These are phyloP conservation scores for Aciculosporium take DNA, from an alignment of 2,329 filamentous ascomycete genomes.

Conservation along the genomic window DNA sequence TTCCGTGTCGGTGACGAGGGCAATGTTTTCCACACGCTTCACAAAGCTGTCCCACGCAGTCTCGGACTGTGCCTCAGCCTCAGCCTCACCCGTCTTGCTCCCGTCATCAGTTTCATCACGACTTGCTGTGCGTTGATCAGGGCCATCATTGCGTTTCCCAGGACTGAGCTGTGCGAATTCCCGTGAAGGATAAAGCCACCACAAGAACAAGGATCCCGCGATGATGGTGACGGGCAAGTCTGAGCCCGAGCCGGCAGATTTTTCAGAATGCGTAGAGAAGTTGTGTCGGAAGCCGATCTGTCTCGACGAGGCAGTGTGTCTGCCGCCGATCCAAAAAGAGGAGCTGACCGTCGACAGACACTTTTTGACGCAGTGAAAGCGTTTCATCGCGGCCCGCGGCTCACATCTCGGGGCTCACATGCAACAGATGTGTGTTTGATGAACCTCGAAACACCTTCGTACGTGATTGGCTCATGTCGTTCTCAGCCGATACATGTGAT, in stretches of 20 bases:
- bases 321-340: background rate
- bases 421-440: too few relatives aligned
- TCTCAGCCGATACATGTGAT: too few relatives aligned
- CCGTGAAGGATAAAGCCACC: constrained; percentile 29
- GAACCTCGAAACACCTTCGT: too few relatives aligned
- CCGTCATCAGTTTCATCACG: constrained; percentile 7
- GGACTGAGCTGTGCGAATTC: constrained; percentile 25
- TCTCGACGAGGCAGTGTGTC: background rate
- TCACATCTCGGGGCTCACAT: too few relatives aligned
- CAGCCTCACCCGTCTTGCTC: constrained; percentile 9
- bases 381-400: constrained; percentile 7
- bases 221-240: constrained; percentile 20
- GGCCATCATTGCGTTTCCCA: background rate
- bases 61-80: constrained; percentile 14
- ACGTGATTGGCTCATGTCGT: too few relatives aligned
- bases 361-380: constrained; percentile 5
- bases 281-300: background rate
- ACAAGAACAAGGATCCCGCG: constrained; percentile 24
- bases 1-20: constrained; percentile 38
- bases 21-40: constrained; percentile 36
- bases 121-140: background rate
- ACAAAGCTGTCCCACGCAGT: constrained; percentile 36
- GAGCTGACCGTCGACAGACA: constrained; percentile 4
- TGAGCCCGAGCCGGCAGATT: constrained; percentile 1
- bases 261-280: constrained; percentile 3